A percentile compares a stretch with the other conserved stretches of the same genome.
phyloP scores from a whole-genome alignment of 2,329 filamentous ascomycete species.

The Arthrobotrys pseudoclavata region DNA sequence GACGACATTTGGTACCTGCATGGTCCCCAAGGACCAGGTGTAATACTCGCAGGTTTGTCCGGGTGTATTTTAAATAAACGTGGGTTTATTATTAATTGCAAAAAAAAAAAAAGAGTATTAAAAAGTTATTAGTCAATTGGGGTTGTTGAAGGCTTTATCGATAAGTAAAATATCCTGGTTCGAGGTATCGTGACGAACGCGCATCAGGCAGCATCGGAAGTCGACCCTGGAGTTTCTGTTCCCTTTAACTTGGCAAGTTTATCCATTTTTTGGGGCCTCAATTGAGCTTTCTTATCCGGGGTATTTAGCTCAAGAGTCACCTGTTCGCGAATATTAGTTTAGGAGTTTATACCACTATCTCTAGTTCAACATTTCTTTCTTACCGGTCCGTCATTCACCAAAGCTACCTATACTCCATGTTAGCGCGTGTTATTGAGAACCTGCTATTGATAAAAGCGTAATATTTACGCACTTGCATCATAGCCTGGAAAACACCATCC shows the following conservation, averaged over 20 bases:
- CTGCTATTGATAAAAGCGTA: neutral
- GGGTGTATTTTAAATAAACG: conserved; percentile 5
- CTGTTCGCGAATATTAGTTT: conserved; percentile 14
- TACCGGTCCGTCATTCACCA: conserved; percentile 58
- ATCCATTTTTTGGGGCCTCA: conserved; percentile 35
- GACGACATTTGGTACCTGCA: conserved; percentile 51
- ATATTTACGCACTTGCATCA: conserved; percentile 86
- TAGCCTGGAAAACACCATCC: conserved; percentile 96
- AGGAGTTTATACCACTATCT: neutral
- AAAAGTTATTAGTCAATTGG: conserved; percentile 3
- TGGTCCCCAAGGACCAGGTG: conserved; percentile 23
- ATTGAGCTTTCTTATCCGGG: conserved; percentile 46
- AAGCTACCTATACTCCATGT: conserved; percentile 37
- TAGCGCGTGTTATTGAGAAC: neutral
- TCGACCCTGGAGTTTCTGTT: conserved; percentile 46
- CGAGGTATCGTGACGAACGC: conserved; percentile 11
- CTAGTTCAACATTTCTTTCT: neutral
- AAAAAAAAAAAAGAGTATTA: neutral
- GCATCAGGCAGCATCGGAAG: conserved; percentile 28
- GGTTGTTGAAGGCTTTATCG: conserved; percentile 17
- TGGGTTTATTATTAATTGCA: conserved; percentile 1
- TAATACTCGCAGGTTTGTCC: conserved; percentile 14
- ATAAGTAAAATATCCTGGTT: conserved; percentile 22
- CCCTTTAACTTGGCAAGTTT: conserved; percentile 37
- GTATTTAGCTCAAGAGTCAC: conserved; percentile 56